These are phyloP conservation scores for Phytophthora sansomeana DNA, from an alignment of 352 stramenopile genomes.

Conservation along the genomic window DNA sequence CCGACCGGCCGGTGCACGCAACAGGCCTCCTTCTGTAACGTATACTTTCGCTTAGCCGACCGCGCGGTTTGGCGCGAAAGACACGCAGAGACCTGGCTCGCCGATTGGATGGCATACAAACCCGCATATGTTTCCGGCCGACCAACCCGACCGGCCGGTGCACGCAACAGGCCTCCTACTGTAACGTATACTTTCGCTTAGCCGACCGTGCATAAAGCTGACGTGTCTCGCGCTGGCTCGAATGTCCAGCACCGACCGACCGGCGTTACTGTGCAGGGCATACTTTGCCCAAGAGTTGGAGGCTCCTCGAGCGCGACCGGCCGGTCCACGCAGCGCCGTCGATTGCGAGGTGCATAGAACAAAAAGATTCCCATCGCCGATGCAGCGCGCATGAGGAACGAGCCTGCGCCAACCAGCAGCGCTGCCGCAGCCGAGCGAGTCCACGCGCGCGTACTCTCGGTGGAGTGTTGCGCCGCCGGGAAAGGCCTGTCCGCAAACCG, in stretches of 20 bases:
- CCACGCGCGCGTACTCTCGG: no score
- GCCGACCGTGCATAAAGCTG: not conserved
- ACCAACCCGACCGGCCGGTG: slow-evolving; percentile 24
- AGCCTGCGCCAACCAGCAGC: not conserved
- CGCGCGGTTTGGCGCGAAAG: slow-evolving; percentile 1
- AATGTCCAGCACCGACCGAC: slow-evolving; percentile 8
- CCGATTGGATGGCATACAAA: no score
- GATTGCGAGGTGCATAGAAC: no score
- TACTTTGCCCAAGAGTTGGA: not conserved
- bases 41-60: no score
- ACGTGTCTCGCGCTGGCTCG: slow-evolving; percentile 3
- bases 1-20: slow-evolving; percentile 22
- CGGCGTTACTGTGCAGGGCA: not conserved
- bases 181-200: slow-evolving; percentile 14
- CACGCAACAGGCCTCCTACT: slow-evolving; percentile 25
- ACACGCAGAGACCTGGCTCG: no score
- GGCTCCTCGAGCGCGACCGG: slow-evolving; percentile 12
- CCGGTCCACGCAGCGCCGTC: no score
- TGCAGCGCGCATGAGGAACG: slow-evolving; percentile 11
- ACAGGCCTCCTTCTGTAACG: slow-evolving; percentile 35
- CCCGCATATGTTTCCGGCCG: no score
- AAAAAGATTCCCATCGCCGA: not conserved
- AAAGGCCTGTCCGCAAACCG: not conserved
- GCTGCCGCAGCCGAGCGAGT: slow-evolving; percentile 1
- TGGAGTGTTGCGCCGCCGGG: not conserved